Evolutionary conservation across 2,329 filamentous ascomycete species (phyloP).

Genomic region (Aspergillus sp.): DNA sequence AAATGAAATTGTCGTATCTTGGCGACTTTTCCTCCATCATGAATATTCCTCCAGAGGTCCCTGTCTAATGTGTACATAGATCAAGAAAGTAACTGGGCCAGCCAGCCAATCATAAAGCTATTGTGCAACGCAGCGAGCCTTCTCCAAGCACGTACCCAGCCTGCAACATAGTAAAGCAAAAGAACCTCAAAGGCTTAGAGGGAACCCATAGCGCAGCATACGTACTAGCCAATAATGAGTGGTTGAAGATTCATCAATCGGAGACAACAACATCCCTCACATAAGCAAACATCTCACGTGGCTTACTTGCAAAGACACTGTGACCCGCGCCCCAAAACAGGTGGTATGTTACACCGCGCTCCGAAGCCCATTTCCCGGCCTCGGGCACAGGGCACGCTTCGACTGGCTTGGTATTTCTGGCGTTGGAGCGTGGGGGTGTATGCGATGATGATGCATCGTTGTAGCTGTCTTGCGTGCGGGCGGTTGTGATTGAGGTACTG

Average conservation of each 20-base stretch:
- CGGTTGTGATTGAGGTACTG: background rate
- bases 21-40: background rate
- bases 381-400: conserved; percentile 9
- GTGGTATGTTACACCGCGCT: conserved; percentile 44
- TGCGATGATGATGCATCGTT: background rate
- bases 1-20: background rate
- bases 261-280: conserved; percentile 37
- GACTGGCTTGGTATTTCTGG: background rate
- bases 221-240: background rate
- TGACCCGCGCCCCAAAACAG: conserved; percentile 41
- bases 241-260: background rate
- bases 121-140: background rate
- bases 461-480: background rate
- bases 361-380: conserved; percentile 37
- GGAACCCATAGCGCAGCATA: background rate
- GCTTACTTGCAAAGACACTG: conserved; percentile 38
- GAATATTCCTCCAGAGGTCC: background rate
- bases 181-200: background rate
- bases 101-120: background rate
- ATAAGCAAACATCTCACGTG: conserved; percentile 43
- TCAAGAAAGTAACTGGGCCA: background rate
- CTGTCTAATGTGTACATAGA: background rate
- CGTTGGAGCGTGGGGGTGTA: background rate
- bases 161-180: background rate
- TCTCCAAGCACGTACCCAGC: background rate